Evolutionary conservation across 805 yeast genomes (phyloP).

Genomic region (Clavispora carvajalis): DNA sequence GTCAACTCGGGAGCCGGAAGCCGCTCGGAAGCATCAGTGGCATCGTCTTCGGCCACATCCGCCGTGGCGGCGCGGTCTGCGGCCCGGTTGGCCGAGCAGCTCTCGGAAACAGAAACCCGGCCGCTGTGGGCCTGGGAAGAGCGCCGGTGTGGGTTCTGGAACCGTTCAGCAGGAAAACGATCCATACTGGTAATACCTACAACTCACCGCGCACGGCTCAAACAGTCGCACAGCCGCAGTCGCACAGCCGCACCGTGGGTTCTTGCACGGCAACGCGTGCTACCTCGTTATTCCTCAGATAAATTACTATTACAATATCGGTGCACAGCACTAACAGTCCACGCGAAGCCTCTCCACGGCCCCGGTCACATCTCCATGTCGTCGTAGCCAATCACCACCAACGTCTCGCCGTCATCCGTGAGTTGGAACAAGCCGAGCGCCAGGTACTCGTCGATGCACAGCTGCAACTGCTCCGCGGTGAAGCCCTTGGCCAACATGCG

Average conservation of each 20-base stretch:
- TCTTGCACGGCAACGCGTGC: too few relatives aligned
- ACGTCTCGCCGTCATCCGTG: conserved; percentile 61
- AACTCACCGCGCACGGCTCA: too few relatives aligned
- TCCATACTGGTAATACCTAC: too few relatives aligned
- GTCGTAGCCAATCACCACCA: conserved; percentile 43
- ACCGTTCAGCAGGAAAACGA: neutral
- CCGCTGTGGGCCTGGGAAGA: neutral
- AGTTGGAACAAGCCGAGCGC: conserved; percentile 71
- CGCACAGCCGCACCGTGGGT: too few relatives aligned
- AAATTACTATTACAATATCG: neutral
- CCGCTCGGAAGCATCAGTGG: neutral
- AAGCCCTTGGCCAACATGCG: conserved; percentile 76
- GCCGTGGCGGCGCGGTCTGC: too few relatives aligned
- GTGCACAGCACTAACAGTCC: neutral
- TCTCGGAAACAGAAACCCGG: neutral
- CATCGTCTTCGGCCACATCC: neutral
- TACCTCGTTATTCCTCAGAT: too few relatives aligned
- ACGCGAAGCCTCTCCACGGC: neutral
- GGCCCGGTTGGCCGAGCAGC: too few relatives aligned
- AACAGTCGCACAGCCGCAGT: too few relatives aligned
- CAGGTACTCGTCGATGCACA: conserved; percentile 71
- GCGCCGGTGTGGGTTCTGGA: neutral
- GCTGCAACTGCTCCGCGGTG: conserved; percentile 71
- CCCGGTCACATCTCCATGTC: conserved; percentile 22
- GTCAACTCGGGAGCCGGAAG: neutral